A percentile compares a stretch with the other conserved stretches of the same genome.
Evolutionary conservation across 2,329 filamentous ascomycete species (phyloP).

Genomic region (Sarocladium strictum): DNA sequence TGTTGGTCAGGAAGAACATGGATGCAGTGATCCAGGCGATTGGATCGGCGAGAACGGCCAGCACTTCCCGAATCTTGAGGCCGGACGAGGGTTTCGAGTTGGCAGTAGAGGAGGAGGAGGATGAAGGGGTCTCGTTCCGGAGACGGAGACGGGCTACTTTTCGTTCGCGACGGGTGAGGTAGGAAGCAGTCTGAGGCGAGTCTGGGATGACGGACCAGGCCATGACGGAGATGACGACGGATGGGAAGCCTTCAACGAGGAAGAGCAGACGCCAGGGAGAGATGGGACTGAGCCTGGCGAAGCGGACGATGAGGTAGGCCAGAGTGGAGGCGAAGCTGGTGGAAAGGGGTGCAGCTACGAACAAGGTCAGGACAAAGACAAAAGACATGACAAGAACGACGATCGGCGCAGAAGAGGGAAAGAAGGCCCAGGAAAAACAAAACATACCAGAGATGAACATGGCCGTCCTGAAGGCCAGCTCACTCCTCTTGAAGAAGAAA

Average conservation of each 20-base stretch:
- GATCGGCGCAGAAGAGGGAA: too few relatives aligned
- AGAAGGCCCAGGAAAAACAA: neutral
- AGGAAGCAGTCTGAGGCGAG: slow-evolving; percentile 59
- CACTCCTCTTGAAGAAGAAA: slow-evolving; percentile 59
- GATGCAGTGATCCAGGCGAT: slow-evolving; percentile 61
- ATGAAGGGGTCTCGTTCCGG: slow-evolving; percentile 37
- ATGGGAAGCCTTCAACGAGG: slow-evolving; percentile 79
- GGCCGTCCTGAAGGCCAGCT: slow-evolving; percentile 79
- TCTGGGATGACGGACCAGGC: slow-evolving; percentile 76
- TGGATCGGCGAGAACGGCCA: slow-evolving; percentile 34
- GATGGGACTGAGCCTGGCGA: slow-evolving; percentile 60
- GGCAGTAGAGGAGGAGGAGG: slow-evolving; percentile 8
- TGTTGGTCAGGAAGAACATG: slow-evolving; percentile 85
- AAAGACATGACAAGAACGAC: too few relatives aligned
- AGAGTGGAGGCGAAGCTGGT: slow-evolving; percentile 73
- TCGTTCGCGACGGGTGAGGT: slow-evolving; percentile 57
- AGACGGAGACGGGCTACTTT: slow-evolving; percentile 67
- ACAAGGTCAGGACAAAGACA: slow-evolving; percentile 13
- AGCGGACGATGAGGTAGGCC: slow-evolving; percentile 69
- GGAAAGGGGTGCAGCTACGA: slow-evolving; percentile 65
- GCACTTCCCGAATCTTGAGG: slow-evolving; percentile 50
- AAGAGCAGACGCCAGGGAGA: slow-evolving; percentile 84
- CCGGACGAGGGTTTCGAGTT: slow-evolving; percentile 21
- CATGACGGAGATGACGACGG: slow-evolving; percentile 65
- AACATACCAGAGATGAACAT: slow-evolving; percentile 69